Conservation (phyloP, 768 basidiomycete species). For the Lyophyllum atratum region DNA sequence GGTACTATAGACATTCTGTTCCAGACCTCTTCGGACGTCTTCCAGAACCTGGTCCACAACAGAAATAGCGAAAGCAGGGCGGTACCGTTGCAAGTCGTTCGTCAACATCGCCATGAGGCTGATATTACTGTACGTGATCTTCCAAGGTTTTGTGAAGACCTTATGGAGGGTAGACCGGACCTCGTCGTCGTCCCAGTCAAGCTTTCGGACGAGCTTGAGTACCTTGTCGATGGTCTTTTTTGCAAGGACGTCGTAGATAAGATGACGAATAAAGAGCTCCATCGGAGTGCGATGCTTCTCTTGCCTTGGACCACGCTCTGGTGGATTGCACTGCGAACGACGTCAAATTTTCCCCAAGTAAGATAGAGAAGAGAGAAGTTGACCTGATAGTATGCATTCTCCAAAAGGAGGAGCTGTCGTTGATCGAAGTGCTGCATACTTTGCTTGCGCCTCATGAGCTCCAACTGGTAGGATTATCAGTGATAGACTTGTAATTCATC, state of each 20-base stretch:
- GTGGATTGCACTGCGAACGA: conserved; percentile 83
- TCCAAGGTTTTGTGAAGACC: conserved; percentile 98
- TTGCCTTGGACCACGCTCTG: conserved; percentile 84
- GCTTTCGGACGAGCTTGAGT: conserved; percentile 86
- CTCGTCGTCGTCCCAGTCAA: conserved; percentile 87
- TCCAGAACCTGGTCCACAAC: conserved; percentile 96
- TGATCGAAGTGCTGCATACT: conserved; percentile 91
- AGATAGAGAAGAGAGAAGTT: conserved; percentile 2
- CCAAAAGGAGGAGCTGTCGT: conserved; percentile 83
- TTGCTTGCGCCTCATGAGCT: conserved; percentile 94
- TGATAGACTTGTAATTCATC: background rate
- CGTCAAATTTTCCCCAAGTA: background rate
- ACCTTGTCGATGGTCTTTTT: conserved; percentile 97
- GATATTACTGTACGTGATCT: conserved; percentile 91
- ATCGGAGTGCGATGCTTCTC: conserved; percentile 85
- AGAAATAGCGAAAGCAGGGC: conserved; percentile 82
- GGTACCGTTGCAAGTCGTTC: conserved; percentile 92
- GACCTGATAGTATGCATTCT: conserved; percentile 98
- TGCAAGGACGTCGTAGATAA: conserved; percentile 91
- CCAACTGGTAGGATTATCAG: conserved; percentile 48
- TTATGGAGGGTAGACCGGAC: conserved; percentile 73
- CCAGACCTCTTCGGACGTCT: conserved; percentile 86
- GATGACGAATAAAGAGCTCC: conserved; percentile 92
- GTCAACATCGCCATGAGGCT: conserved; percentile 91
- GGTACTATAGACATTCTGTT: conserved; percentile 92